Conservation (phyloP, 495 filamentous ascomycete species). For the Podospora comata region DNA sequence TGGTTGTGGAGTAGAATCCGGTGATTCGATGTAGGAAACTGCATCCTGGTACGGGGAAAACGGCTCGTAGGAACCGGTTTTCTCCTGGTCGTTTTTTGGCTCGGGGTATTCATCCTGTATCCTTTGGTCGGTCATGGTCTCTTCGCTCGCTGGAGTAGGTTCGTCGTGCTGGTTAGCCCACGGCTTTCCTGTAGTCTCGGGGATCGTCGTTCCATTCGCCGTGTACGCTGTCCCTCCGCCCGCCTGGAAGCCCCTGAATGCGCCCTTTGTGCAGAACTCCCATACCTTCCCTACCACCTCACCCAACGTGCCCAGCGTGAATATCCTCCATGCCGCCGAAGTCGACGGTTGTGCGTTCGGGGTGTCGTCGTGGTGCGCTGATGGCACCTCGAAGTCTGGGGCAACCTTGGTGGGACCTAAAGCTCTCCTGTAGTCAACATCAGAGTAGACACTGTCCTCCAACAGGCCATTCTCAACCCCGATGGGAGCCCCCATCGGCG, state of each 20-base stretch:
- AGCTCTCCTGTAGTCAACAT: slow-evolving; percentile 51
- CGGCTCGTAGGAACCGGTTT: slow-evolving; percentile 17
- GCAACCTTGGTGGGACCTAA: slow-evolving; percentile 38
- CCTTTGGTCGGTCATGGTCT: slow-evolving; percentile 2
- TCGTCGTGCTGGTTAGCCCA: slow-evolving; percentile 34
- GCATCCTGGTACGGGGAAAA: slow-evolving; percentile 17
- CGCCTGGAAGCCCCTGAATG: slow-evolving; percentile 80
- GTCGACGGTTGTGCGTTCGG: background rate
- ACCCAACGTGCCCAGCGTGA: slow-evolving; percentile 43
- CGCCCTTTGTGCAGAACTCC: slow-evolving; percentile 71
- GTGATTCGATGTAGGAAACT: slow-evolving; percentile 31
- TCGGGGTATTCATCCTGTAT: slow-evolving; percentile 23
- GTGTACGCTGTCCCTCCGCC: slow-evolving; percentile 74
- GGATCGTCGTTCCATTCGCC: slow-evolving; percentile 25
- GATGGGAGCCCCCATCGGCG: slow-evolving; percentile 48
- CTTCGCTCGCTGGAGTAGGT: slow-evolving; percentile 26
- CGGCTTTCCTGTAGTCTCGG: slow-evolving; percentile 24
- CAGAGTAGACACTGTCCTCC: slow-evolving; percentile 53
- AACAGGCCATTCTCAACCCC: slow-evolving; percentile 47
- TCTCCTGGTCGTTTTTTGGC: slow-evolving; percentile 11
- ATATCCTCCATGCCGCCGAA: slow-evolving; percentile 43
- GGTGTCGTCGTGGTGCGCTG: slow-evolving; percentile 11
- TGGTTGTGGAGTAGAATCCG: slow-evolving; percentile 44
- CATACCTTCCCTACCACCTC: slow-evolving; percentile 73
- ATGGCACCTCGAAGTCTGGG: slow-evolving; percentile 30